phyloP scores from a whole-genome alignment of 2,329 filamentous ascomycete species.

The Ceratocystis ficicola region DNA sequence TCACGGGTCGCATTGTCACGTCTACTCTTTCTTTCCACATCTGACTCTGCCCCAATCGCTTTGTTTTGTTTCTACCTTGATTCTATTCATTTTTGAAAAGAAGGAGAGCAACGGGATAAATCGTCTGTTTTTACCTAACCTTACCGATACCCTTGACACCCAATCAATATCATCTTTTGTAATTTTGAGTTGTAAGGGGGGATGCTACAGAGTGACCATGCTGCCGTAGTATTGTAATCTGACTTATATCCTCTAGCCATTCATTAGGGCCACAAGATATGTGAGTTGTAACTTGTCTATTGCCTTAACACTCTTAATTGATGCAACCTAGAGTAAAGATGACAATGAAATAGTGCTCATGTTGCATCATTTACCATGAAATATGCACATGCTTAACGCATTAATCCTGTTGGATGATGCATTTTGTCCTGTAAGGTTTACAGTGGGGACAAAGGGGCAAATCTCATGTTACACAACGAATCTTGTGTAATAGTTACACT shows the following conservation, averaged over 20 bases:
- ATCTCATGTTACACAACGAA: neutral
- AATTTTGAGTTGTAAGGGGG: constrained; percentile 12
- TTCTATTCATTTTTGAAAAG: constrained; percentile 17
- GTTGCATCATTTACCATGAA: neutral
- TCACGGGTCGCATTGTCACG: constrained; percentile 13
- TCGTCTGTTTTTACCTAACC: constrained; percentile 6
- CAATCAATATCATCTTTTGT: constrained; percentile 22
- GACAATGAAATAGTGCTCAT: neutral
- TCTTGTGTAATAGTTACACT: neutral
- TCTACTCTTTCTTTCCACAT: constrained; percentile 21
- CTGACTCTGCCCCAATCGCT: constrained; percentile 18
- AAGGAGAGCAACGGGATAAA: constrained; percentile 17
- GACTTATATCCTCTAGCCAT: no score
- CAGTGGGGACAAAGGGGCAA: neutral
- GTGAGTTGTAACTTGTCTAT: no score
- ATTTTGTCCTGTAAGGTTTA: neutral
- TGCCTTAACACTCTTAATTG: no score
- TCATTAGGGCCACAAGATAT: no score
- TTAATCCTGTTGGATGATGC: neutral
- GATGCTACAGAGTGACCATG: neutral
- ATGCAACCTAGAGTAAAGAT: no score
- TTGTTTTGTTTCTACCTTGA: constrained; percentile 18
- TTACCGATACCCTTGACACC: constrained; percentile 17
- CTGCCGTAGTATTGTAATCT: no score
- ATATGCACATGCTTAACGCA: neutral